Conservation (phyloP, 2,329 filamentous ascomycete genomes). For the Fusarium goolgardi region DNA sequence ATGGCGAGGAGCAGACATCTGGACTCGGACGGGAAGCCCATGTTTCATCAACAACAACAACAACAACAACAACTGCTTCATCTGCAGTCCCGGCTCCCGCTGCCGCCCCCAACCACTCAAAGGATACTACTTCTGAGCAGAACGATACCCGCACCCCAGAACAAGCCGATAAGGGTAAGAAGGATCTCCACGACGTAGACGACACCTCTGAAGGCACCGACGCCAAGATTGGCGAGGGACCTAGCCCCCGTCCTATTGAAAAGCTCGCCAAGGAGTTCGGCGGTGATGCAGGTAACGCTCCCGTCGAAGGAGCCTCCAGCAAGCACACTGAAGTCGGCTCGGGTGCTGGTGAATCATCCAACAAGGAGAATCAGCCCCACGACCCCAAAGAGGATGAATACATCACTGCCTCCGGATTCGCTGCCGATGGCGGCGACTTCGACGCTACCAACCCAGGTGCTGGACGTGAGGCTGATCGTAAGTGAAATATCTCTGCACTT, state of each 20-base stretch:
- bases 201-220: constrained; percentile 42
- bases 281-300: constrained; percentile 48
- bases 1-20: constrained; percentile 17
- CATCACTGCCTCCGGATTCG: constrained; percentile 67
- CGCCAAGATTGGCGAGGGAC: constrained; percentile 49
- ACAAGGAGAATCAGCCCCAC: constrained; percentile 42
- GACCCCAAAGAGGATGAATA: constrained; percentile 68
- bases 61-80: constrained; percentile 1
- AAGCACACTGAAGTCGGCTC: constrained; percentile 27
- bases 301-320: constrained; percentile 19
- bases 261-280: constrained; percentile 53
- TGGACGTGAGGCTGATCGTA: constrained; percentile 74
- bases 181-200: constrained; percentile 52
- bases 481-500: constrained; percentile 44
- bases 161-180: constrained; percentile 45
- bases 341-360: constrained; percentile 18
- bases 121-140: constrained; percentile 49
- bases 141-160: constrained; percentile 56
- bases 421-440: constrained; percentile 75
- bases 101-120: constrained; percentile 11
- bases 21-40: constrained; percentile 17
- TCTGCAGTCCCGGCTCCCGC: constrained; percentile 5
- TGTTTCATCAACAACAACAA: constrained; percentile 2
- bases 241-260: constrained; percentile 47
- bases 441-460: constrained; percentile 73